phyloP scores from a whole-genome alignment of 805 yeast species.

The Clavispora vitiphila region DNA sequence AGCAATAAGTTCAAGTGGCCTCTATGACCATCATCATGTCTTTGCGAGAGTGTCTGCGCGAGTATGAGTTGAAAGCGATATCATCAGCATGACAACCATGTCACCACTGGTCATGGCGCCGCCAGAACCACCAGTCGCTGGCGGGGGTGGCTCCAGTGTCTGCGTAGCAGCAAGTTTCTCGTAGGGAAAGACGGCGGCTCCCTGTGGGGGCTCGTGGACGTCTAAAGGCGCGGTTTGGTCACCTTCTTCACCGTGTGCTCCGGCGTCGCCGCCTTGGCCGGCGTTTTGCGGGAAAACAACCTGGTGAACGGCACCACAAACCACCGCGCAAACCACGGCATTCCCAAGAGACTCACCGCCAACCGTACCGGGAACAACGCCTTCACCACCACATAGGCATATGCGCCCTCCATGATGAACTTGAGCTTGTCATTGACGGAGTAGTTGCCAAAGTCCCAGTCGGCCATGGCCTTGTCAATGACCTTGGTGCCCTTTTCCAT shows the following conservation, averaged over 20 bases:
- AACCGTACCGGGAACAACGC: constrained; percentile 51
- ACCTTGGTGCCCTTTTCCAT: constrained; percentile 54
- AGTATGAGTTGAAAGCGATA: too few species aligned
- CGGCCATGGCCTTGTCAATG: constrained; percentile 48
- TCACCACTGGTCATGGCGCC: too few species aligned
- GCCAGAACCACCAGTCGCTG: too few species aligned
- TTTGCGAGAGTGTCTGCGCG: too few species aligned
- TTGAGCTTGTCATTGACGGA: constrained; percentile 48
- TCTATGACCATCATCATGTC: too few species aligned
- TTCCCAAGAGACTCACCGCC: constrained; percentile 43
- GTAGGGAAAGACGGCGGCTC: too few species aligned
- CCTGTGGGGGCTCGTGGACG: too few species aligned
- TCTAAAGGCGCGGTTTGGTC: background rate
- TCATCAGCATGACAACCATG: too few species aligned
- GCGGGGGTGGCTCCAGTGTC: too few species aligned
- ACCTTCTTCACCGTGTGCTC: constrained; percentile 1
- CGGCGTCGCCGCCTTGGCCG: background rate
- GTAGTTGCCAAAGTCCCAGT: constrained; percentile 26
- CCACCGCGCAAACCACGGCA: constrained; percentile 55
- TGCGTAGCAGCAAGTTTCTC: too few species aligned
- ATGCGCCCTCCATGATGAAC: constrained; percentile 65
- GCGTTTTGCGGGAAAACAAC: constrained; percentile 7
- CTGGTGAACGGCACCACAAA: constrained; percentile 43
- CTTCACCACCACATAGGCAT: constrained; percentile 69
- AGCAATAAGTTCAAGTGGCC: too few species aligned